Evolutionary conservation across 495 filamentous ascomycete species (phyloP).

Genomic region (Parmelia sp.): DNA sequence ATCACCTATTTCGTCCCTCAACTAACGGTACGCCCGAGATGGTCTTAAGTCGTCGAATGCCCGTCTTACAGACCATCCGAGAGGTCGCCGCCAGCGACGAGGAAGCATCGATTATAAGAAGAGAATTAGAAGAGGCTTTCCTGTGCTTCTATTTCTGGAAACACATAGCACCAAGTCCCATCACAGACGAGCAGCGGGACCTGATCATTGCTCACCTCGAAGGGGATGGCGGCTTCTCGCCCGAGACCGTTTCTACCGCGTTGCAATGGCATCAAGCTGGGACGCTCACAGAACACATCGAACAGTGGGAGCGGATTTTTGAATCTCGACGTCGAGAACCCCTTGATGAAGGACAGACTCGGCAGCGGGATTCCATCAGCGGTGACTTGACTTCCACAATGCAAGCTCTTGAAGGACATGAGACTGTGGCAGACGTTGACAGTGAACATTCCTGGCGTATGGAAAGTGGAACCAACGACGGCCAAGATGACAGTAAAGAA

Average conservation of each 20-base stretch:
- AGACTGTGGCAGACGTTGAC: background rate
- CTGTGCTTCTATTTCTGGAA: constrained; percentile 45
- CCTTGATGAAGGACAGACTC: background rate
- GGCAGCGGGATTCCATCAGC: background rate
- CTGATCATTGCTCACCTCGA: constrained; percentile 2
- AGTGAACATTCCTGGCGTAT: constrained; percentile 10
- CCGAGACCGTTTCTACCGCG: background rate
- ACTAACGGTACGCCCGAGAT: background rate
- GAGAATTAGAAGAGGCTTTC: constrained; percentile 48
- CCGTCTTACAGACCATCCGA: constrained; percentile 42
- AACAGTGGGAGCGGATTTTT: constrained; percentile 1
- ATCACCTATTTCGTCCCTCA: background rate
- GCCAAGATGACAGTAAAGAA: constrained; percentile 35
- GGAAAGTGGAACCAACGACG: constrained; percentile 11
- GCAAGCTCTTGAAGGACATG: background rate
- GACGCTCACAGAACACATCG: background rate
- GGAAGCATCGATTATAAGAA: constrained; percentile 43
- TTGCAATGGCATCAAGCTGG: constrained; percentile 10
- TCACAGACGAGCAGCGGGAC: constrained; percentile 6
- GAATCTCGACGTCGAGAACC: background rate
- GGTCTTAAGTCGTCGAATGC: constrained; percentile 35
- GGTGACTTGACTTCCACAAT: background rate
- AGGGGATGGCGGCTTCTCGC: constrained; percentile 2
- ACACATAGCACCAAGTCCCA: constrained; percentile 34
- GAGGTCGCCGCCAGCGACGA: constrained; percentile 37